These are phyloP conservation scores for Zanthoxylum bungeanum DNA, from an alignment of 345 rosid species.

Conservation along the genomic window DNA sequence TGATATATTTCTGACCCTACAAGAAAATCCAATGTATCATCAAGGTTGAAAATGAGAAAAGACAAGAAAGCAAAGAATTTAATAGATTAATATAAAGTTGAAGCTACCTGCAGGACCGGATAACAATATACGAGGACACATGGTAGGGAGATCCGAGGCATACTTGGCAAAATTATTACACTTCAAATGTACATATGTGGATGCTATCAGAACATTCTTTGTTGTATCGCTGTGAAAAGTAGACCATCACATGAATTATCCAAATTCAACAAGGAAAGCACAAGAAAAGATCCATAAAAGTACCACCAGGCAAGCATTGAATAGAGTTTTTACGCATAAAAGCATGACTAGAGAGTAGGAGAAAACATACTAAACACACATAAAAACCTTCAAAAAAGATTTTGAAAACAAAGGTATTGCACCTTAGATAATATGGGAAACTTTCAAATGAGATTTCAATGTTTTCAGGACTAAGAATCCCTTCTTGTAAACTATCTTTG, in stretches of 20 bases:
- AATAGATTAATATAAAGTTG: background rate
- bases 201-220: constrained; percentile 74
- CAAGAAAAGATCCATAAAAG: background rate
- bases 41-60: background rate
- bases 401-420: constrained; percentile 1
- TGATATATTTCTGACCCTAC: constrained; percentile 98
- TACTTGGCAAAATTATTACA: constrained; percentile 68
- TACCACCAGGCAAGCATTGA: background rate
- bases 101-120: constrained; percentile 92
- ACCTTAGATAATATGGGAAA: constrained; percentile 93
- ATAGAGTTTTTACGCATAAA: background rate
- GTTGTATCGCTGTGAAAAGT: constrained; percentile 69
- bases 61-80: background rate
- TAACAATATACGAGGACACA: constrained; percentile 79
- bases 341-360: background rate
- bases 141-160: constrained; percentile 67
- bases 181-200: constrained; percentile 77
- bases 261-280: background rate
- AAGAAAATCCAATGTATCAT: constrained; percentile 7
- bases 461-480: constrained; percentile 55
- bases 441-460: constrained; percentile 74
- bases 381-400: background rate
- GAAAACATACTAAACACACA: background rate
- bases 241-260: background rate
- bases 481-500: constrained; percentile 68